These are phyloP conservation scores for Alternaria sp. DNA, from an alignment of 2,329 filamentous ascomycete genomes.

Conservation along the genomic window DNA sequence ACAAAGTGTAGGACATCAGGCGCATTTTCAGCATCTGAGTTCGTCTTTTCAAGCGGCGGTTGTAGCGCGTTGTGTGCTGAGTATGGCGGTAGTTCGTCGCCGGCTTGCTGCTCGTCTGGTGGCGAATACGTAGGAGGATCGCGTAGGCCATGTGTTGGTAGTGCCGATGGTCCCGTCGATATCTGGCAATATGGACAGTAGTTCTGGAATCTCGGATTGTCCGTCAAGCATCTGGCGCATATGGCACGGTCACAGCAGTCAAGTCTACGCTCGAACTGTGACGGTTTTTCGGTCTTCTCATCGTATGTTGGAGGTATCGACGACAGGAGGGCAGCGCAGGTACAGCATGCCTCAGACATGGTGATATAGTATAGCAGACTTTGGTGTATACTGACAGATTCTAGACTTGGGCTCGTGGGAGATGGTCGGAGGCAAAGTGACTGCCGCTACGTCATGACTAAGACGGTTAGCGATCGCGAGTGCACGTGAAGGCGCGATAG, in stretches of 20 bases:
- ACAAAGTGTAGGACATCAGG: constrained; percentile 79
- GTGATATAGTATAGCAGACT: neutral
- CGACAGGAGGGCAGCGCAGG: constrained; percentile 71
- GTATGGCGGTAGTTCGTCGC: constrained; percentile 58
- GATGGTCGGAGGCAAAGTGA: constrained; percentile 24
- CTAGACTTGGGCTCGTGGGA: constrained; percentile 8
- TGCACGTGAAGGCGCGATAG: constrained; percentile 32
- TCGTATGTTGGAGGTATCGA: constrained; percentile 62
- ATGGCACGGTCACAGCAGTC: constrained; percentile 76
- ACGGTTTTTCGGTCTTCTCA: constrained; percentile 68
- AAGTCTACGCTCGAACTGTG: constrained; percentile 67
- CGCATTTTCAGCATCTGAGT: constrained; percentile 45
- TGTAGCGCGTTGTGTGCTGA: constrained; percentile 45
- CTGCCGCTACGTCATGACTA: constrained; percentile 47
- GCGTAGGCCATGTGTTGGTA: constrained; percentile 68
- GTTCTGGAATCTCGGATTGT: constrained; percentile 72
- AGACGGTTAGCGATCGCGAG: constrained; percentile 31
- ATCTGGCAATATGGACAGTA: constrained; percentile 82
- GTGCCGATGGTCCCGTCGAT: constrained; percentile 66
- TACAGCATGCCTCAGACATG: constrained; percentile 68
- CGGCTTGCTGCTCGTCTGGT: constrained; percentile 42
- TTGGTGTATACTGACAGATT: neutral
- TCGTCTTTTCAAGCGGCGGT: constrained; percentile 43
- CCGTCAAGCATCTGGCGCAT: constrained; percentile 74
- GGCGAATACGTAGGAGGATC: constrained; percentile 73